phyloP scores from a whole-genome alignment of 2,329 filamentous ascomycete genomes.

The Alternaria dauci region DNA sequence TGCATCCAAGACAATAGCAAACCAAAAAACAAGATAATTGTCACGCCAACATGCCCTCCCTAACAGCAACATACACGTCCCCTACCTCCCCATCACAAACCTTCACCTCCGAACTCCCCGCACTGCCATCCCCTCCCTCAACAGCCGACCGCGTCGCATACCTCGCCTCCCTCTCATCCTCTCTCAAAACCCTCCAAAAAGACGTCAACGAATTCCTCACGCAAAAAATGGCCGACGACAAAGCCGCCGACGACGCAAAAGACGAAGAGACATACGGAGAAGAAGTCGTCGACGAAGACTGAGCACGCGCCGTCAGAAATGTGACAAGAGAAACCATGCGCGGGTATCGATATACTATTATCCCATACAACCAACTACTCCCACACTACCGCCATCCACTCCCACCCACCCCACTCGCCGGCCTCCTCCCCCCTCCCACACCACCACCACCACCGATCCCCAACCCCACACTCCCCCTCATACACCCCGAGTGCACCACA shows the following conservation, averaged over 20 bases:
- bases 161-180: conserved; percentile 66
- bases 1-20: neutral
- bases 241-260: conserved; percentile 53
- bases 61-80: conserved; percentile 65
- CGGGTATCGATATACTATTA: neutral
- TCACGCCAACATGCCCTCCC: conserved; percentile 35
- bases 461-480: conserved; percentile 41
- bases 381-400: conserved; percentile 7
- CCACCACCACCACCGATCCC: conserved; percentile 43
- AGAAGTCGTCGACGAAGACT: conserved; percentile 74
- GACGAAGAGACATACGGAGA: conserved; percentile 84
- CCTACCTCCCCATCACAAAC: conserved; percentile 47
- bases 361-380: too few relatives aligned
- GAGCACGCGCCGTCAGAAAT: conserved; percentile 4
- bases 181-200: conserved; percentile 68
- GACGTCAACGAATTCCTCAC: conserved; percentile 76
- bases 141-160: conserved; percentile 65
- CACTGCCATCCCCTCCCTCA: conserved; percentile 31
- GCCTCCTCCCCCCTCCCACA: conserved; percentile 51
- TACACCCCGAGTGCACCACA: conserved; percentile 61
- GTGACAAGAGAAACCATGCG: neutral
- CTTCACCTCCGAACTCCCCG: conserved; percentile 36
- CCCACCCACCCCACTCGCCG: conserved; percentile 4
- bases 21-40: neutral
- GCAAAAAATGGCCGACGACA: conserved; percentile 76